These are phyloP conservation scores for Papiliotrema laurentii DNA, from an alignment of 1,284 basidiomycete species.

Conservation along the genomic window DNA sequence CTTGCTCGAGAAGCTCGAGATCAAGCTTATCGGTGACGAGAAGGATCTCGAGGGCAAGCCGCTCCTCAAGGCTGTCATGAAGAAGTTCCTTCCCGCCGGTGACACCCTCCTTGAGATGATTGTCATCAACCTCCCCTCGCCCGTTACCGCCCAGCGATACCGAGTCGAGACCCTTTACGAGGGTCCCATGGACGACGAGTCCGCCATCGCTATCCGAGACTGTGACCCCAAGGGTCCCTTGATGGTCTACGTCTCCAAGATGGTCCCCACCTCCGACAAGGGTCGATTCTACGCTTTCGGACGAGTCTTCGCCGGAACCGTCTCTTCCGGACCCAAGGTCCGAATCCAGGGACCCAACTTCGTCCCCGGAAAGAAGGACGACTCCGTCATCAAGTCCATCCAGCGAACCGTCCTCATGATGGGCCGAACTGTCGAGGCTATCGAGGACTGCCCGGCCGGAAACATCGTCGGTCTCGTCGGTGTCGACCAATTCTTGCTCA, in stretches of 20 bases:
- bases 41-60: constrained; percentile 93
- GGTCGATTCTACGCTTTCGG: constrained; percentile 99
- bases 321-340: constrained; percentile 95
- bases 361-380: constrained; percentile 97
- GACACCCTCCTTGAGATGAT: constrained; percentile 99
- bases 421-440: constrained; percentile 98
- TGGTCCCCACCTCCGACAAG: constrained; percentile 99
- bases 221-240: constrained; percentile 96
- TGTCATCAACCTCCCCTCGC: constrained; percentile 97
- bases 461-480: constrained; percentile 99
- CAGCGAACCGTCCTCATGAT: constrained; percentile 99
- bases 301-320: constrained; percentile 99
- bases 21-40: constrained; percentile 87
- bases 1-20: constrained; percentile 95
- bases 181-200: constrained; percentile 99
- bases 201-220: constrained; percentile 96
- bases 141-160: constrained; percentile 93
- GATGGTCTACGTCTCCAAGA: constrained; percentile 99
- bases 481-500: constrained; percentile 99
- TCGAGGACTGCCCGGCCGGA: constrained; percentile 98
- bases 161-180: constrained; percentile 99
- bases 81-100: constrained; percentile 99
- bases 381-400: constrained; percentile 96
- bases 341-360: constrained; percentile 99
- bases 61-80: constrained; percentile 97